Evolutionary conservation across 2,329 filamentous ascomycete genomes (phyloP), one percentile per base, ranked within the genome.

Genomic region (Arthrobotrys entomopaga): DNA sequence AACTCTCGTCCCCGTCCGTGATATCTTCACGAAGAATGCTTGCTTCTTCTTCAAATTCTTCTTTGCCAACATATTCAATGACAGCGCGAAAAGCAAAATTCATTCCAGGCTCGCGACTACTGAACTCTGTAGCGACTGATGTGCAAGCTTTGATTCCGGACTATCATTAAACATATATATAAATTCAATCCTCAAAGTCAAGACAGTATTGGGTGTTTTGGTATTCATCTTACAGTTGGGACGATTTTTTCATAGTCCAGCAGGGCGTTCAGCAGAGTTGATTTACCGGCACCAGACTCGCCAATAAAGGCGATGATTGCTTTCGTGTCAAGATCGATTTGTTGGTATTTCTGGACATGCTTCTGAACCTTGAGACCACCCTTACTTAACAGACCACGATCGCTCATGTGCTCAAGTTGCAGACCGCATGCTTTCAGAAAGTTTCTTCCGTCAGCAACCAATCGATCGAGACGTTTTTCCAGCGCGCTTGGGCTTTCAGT

Each of bases 101-200:
- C 60, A 72, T 72, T 15, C 24, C 34, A 22, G 59, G 16, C 0
- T 46, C 56, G 29, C 60, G 15, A 2, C 54, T 54, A 38, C 67
- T 65, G 15, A 72, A 72, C 38, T 72, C 67, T 4, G 67, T 72
- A 29, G 67, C 67, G 0, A 72, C 67, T 3, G 67, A 59, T 19
- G 67, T 72, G 29, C 67, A 72, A 10, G 67, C 67, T 43, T 60
- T 59, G 5, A 72, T 65, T 15, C 67, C 67, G 16, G 67, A 72
- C 67, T 72, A 54, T 13, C 6, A 19, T 15, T 19, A 2, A 46
- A 15, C 15, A 46, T 4, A 13, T 15, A 46, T 13, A 46, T 19
- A 7, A 7, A 34, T 34, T 34, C 42, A 40, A 6, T 40, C 38
- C 15, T 40, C 38, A 40, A 40, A 40, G n/a, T n/a, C n/a, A n/a